phyloP scores from a whole-genome alignment of 768 basidiomycete genomes.

The Lactarius hatsudake region DNA sequence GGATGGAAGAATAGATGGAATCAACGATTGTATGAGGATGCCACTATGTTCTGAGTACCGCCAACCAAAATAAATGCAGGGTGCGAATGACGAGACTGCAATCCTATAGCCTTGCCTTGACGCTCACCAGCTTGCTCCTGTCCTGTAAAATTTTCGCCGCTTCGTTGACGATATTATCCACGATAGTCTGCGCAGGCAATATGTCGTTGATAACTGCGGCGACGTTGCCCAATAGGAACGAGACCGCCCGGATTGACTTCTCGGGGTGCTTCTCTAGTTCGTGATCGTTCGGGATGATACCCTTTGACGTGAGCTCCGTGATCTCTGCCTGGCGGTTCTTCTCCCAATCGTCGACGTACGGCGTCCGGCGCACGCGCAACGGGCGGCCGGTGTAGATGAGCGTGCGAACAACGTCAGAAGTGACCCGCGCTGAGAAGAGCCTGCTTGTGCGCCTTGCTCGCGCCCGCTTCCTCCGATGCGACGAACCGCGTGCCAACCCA shows the following conservation, averaged over 20 bases:
- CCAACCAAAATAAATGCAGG: neutral
- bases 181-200: constrained; percentile 76
- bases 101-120: constrained; percentile 51
- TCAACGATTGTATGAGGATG: neutral
- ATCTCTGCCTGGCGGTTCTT: constrained; percentile 78
- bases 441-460: constrained; percentile 84
- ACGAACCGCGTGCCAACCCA: constrained; percentile 74
- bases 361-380: constrained; percentile 77
- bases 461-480: constrained; percentile 74
- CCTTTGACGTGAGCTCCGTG: constrained; percentile 74
- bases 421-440: constrained; percentile 64
- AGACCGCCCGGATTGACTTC: constrained; percentile 59
- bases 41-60: neutral
- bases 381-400: constrained; percentile 89
- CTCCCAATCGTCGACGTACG: constrained; percentile 86
- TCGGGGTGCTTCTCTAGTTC: constrained; percentile 82
- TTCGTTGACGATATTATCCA: constrained; percentile 73
- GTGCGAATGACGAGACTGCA: neutral
- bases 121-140: constrained; percentile 38
- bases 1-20: neutral
- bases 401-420: constrained; percentile 82
- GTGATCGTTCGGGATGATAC: constrained; percentile 70
- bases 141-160: constrained; percentile 48
- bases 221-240: constrained; percentile 86
- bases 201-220: constrained; percentile 71